These are phyloP conservation scores for Magnusiomyces suaveolens DNA, from an alignment of 1,139 yeast species.

Conservation along the genomic window DNA sequence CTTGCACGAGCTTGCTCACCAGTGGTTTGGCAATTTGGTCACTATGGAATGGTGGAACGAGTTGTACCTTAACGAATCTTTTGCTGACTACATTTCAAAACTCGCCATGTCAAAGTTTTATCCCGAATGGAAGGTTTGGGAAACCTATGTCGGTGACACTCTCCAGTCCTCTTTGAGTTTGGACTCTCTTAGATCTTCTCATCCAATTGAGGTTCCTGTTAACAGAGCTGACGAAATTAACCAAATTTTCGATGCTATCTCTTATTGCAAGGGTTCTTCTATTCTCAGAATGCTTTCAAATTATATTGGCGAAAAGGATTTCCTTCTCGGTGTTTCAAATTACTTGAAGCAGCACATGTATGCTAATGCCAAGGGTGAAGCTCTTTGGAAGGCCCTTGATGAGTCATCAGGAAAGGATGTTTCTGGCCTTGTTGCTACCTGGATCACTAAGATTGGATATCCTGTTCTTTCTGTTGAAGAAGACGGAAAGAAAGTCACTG, in stretches of 20 bases:
- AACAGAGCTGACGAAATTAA: constrained; percentile 72
- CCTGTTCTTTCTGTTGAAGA: constrained; percentile 46
- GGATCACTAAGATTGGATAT: constrained; percentile 60
- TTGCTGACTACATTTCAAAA: constrained; percentile 88
- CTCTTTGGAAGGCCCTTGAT: constrained; percentile 50
- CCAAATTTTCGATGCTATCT: constrained; percentile 79
- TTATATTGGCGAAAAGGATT: constrained; percentile 64
- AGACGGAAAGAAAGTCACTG: constrained; percentile 28
- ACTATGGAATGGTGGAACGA: constrained; percentile 97
- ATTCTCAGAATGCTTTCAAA: constrained; percentile 68
- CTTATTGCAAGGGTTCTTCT: constrained; percentile 76
- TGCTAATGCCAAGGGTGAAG: constrained; percentile 52
- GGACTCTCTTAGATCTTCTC: constrained; percentile 71
- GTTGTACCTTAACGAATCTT: constrained; percentile 84
- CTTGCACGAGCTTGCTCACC: constrained; percentile 85
- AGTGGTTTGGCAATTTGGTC: constrained; percentile 87
- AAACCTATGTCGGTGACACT: constrained; percentile 56
- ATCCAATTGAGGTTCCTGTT: constrained; percentile 82
- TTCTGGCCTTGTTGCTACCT: constrained; percentile 43
- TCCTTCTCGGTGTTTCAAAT: constrained; percentile 66
- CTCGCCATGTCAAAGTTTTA: constrained; percentile 63
- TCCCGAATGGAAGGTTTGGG: constrained; percentile 86
- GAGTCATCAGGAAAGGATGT: constrained; percentile 50
- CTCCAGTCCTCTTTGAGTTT: constrained; percentile 60
- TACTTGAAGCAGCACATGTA: constrained; percentile 51